These are phyloP conservation scores for Plasmodium fragile DNA, from an alignment of 169 alveolate species.

Conservation along the genomic window DNA sequence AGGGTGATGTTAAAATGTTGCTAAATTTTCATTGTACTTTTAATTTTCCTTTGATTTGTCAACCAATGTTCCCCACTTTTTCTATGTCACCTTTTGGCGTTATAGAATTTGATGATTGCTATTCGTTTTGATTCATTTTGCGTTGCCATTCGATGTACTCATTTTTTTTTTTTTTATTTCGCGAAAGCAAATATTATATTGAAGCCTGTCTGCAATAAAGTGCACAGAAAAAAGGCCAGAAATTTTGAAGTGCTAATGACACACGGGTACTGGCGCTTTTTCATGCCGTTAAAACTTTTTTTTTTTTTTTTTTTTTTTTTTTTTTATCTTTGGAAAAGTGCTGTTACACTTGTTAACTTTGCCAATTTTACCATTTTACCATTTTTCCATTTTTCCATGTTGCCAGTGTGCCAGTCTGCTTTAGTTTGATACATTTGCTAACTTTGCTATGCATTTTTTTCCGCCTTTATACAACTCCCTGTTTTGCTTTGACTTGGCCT, in stretches of 20 bases:
- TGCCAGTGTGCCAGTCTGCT: not conserved
- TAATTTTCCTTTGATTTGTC: constrained; percentile 10
- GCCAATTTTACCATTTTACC: not conserved
- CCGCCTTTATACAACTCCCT: not conserved
- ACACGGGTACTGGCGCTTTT: not conserved
- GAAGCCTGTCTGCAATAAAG: constrained; percentile 29
- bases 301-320: constrained; percentile 27
- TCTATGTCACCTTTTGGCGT: constrained; percentile 12
- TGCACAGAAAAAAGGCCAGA: constrained; percentile 43
- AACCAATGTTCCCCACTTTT: not conserved
- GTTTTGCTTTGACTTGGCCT: constrained; percentile 4
- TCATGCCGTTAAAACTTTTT: not conserved
- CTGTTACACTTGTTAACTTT: constrained; percentile 36
- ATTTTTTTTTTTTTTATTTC: constrained; percentile 22
- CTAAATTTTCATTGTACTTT: constrained; percentile 7
- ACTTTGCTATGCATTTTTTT: not conserved
- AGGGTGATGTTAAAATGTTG: not conserved
- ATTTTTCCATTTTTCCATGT: not conserved
- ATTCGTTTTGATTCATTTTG: constrained; percentile 7
- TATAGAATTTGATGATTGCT: constrained; percentile 23
- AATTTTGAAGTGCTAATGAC: constrained; percentile 28
- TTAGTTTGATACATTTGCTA: not conserved
- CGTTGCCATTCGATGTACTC: not conserved
- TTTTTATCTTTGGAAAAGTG: not conserved
- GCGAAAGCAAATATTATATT: constrained; percentile 20